phyloP scores from a whole-genome alignment of 2,329 filamentous ascomycete genomes.

The Dendrostoma leiphaemia region DNA sequence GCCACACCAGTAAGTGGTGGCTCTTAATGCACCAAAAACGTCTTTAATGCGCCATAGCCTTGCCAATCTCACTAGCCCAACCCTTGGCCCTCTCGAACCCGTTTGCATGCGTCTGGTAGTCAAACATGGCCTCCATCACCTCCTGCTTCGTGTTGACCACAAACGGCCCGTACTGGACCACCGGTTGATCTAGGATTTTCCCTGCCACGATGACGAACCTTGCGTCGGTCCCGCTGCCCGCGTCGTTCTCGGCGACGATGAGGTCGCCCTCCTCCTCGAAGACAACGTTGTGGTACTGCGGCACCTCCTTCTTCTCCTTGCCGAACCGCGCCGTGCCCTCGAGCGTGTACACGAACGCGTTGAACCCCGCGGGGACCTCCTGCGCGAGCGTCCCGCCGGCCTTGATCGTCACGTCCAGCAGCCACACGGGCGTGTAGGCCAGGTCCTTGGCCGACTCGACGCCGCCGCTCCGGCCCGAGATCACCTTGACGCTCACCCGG shows the following conservation, averaged over 20 bases:
- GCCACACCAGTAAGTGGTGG: too few species aligned
- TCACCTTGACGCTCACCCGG: conserved; percentile 81
- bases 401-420: conserved; percentile 77
- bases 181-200: conserved; percentile 73
- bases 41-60: conserved; percentile 60
- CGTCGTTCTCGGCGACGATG: conserved; percentile 68
- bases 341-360: conserved; percentile 86
- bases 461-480: conserved; percentile 79
- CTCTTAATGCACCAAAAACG: conserved; percentile 35
- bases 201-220: conserved; percentile 74
- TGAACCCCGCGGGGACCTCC: conserved; percentile 76
- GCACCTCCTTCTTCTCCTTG: conserved; percentile 50
- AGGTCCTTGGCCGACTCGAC: conserved; percentile 86
- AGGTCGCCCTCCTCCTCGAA: conserved; percentile 79
- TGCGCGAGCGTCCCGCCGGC: conserved; percentile 79
- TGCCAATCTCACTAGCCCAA: conserved; percentile 87
- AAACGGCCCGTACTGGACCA: conserved; percentile 84
- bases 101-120: conserved; percentile 71
- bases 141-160: conserved; percentile 72
- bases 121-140: conserved; percentile 72
- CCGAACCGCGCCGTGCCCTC: conserved; percentile 68
- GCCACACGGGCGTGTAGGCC: conserved; percentile 96
- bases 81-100: conserved; percentile 77
- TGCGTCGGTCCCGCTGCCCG: conserved; percentile 57
- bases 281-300: conserved; percentile 82